Evolutionary conservation across 805 yeast species (phyloP).

Genomic region (Ogataea glucozyma): DNA sequence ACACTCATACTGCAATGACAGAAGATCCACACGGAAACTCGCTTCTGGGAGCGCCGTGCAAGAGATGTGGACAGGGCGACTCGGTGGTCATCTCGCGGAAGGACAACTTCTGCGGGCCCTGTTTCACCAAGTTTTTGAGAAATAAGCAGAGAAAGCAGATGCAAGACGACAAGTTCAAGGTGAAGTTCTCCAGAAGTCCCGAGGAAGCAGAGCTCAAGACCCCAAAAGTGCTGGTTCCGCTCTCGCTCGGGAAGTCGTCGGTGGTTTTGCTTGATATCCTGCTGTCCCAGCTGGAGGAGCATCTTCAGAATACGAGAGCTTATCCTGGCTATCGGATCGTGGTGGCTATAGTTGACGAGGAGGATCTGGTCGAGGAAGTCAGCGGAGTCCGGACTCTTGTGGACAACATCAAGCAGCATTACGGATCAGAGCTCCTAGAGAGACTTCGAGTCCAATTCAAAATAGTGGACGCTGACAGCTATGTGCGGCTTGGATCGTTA

Average conservation of each 20-base stretch:
- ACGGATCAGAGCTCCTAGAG: conserved; percentile 17
- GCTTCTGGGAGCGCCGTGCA: conserved; percentile 36
- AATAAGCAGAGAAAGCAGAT: conserved; percentile 81
- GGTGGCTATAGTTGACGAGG: conserved; percentile 50
- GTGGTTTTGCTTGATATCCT: conserved; percentile 69
- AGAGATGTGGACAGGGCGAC: conserved; percentile 47
- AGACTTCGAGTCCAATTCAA: conserved; percentile 41
- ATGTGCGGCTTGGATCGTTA: conserved; percentile 35
- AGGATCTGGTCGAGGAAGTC: conserved; percentile 18
- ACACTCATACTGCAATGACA: background rate
- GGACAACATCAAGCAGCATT: conserved; percentile 14
- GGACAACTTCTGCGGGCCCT: conserved; percentile 62
- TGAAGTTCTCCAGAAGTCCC: conserved; percentile 51
- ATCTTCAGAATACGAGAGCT: conserved; percentile 55
- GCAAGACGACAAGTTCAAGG: conserved; percentile 71
- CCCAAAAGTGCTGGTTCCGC: conserved; percentile 55
- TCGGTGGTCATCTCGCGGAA: conserved; percentile 56
- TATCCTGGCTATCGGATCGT: conserved; percentile 64
- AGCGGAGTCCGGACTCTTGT: background rate
- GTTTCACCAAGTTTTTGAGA: conserved; percentile 72
- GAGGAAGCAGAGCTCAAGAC: conserved; percentile 27
- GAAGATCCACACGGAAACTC: background rate
- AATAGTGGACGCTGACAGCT: conserved; percentile 43
- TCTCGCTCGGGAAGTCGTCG: conserved; percentile 70
- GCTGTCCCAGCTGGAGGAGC: conserved; percentile 61